Conservation (phyloP, 768 basidiomycete genomes). For the Termitomyces sp. region DNA sequence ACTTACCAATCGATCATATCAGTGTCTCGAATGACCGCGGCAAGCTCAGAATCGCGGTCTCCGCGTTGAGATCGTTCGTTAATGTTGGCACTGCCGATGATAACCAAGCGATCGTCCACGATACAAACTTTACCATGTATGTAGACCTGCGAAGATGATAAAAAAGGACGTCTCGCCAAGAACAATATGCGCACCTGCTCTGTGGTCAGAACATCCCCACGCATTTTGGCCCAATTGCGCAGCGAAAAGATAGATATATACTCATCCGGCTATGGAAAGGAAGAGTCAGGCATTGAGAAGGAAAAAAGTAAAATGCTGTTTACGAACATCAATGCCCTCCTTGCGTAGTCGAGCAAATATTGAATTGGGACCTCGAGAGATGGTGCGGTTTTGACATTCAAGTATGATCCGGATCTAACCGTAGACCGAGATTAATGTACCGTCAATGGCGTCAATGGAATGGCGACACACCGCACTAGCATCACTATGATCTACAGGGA, state of each 20-base stretch:
- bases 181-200: slow-evolving; percentile 59
- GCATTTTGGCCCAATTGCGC: slow-evolving; percentile 90
- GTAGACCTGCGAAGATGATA: slow-evolving; percentile 55
- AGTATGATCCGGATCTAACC: slow-evolving; percentile 85
- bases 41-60: slow-evolving; percentile 94
- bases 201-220: slow-evolving; percentile 77
- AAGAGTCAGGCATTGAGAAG: slow-evolving; percentile 1
- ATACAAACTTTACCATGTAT: slow-evolving; percentile 87
- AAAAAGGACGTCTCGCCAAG: neutral
- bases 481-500: slow-evolving; percentile 88
- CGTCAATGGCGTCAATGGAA: neutral
- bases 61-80: slow-evolving; percentile 96
- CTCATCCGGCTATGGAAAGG: slow-evolving; percentile 67
- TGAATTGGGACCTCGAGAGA: slow-evolving; percentile 84
- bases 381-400: slow-evolving; percentile 90
- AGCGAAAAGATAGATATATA: slow-evolving; percentile 90
- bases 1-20: slow-evolving; percentile 91
- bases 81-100: slow-evolving; percentile 96
- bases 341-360: slow-evolving; percentile 83
- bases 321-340: slow-evolving; percentile 81
- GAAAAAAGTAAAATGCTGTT: neutral
- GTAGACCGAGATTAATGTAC: neutral
- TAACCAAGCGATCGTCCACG: slow-evolving; percentile 91
- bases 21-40: slow-evolving; percentile 90
- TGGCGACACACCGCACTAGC: slow-evolving; percentile 73